Conservation (phyloP, 2,329 filamentous ascomycete genomes). For the Aspergillus floridensis region DNA sequence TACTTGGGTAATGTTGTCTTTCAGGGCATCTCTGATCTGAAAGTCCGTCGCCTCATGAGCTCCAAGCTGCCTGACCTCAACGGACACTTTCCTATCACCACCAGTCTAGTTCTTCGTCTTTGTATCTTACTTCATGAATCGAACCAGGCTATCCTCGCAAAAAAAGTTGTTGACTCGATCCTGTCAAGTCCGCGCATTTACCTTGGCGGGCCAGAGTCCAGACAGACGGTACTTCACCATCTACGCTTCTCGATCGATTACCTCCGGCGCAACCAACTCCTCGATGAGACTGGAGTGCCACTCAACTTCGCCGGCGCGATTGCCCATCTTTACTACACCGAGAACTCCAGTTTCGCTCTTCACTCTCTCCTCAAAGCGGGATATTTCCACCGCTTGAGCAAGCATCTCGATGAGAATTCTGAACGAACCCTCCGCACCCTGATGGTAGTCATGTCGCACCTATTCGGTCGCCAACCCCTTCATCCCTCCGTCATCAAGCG, state of each 20-base stretch:
- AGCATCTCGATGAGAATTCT: conserved; percentile 52
- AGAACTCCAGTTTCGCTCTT: conserved; percentile 73
- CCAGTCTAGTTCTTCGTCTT: conserved; percentile 67
- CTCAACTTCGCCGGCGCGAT: conserved; percentile 71
- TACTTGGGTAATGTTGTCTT: conserved; percentile 79
- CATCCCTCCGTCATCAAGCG: conserved; percentile 44
- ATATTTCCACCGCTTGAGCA: conserved; percentile 66
- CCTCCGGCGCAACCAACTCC: conserved; percentile 62
- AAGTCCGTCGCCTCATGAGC: conserved; percentile 67
- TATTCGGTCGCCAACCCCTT: conserved; percentile 60
- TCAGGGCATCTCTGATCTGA: conserved; percentile 59
- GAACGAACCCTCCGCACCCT: conserved; percentile 56
- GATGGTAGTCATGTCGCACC: conserved; percentile 66
- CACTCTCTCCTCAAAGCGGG: conserved; percentile 70
- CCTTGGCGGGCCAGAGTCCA: conserved; percentile 65
- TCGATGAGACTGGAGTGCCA: conserved; percentile 60
- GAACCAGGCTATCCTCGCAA: conserved; percentile 60
- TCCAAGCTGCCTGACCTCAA: conserved; percentile 70
- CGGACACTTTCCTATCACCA: conserved; percentile 76
- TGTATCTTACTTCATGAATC: conserved; percentile 67
- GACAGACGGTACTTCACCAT: conserved; percentile 70
- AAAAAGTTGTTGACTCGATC: conserved; percentile 62
- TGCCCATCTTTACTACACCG: conserved; percentile 72
- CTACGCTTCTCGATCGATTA: conserved; percentile 80
- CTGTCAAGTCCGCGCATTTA: conserved; percentile 69